A percentile compares a stretch with the other conserved stretches of the same genome.
Evolutionary conservation across 257 asterid genomes (phyloP).

Genomic region (Anisodus tanguticus): DNA sequence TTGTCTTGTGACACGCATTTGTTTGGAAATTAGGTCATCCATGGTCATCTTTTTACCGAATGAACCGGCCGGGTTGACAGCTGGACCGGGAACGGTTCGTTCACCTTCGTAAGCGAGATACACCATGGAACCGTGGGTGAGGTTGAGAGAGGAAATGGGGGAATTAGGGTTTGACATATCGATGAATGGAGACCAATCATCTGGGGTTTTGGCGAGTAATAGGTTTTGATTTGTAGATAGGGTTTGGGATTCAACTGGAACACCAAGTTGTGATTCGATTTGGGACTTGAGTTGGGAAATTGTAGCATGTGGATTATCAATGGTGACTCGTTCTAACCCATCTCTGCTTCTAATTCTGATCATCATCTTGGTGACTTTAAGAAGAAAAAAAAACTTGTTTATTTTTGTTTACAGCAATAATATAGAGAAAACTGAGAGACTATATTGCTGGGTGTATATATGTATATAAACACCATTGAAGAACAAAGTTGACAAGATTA

Average conservation of each 20-base stretch:
- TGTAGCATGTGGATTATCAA: conserved; percentile 68
- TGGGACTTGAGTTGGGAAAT: conserved; percentile 65
- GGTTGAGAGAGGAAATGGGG: conserved; percentile 52
- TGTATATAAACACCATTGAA: background rate
- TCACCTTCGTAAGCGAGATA: conserved; percentile 88
- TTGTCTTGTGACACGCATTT: conserved; percentile 87
- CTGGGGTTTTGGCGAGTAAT: conserved; percentile 72
- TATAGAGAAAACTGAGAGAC: background rate
- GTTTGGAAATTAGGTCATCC: conserved; percentile 95
- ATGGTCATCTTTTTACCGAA: conserved; percentile 97
- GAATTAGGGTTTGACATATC: conserved; percentile 69
- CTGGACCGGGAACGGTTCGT: conserved; percentile 76
- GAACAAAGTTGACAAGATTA: background rate
- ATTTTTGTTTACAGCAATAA: background rate
- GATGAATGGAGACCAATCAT: conserved; percentile 61
- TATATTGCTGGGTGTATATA: background rate
- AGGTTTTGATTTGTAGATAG: conserved; percentile 86
- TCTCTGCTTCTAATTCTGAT: conserved; percentile 98
- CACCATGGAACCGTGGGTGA: conserved; percentile 77
- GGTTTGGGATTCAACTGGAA: conserved; percentile 76
- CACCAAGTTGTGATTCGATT: conserved; percentile 78
- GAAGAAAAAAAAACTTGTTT: background rate
- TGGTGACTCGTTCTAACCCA: conserved; percentile 87
- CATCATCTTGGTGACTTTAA: conserved; percentile 60
- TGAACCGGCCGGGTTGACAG: conserved; percentile 74